A percentile compares a stretch with the other conserved stretches of the same genome.
phyloP scores from a whole-genome alignment of 2,329 filamentous ascomycete genomes.

The Ceratocystis eucalypticola region DNA sequence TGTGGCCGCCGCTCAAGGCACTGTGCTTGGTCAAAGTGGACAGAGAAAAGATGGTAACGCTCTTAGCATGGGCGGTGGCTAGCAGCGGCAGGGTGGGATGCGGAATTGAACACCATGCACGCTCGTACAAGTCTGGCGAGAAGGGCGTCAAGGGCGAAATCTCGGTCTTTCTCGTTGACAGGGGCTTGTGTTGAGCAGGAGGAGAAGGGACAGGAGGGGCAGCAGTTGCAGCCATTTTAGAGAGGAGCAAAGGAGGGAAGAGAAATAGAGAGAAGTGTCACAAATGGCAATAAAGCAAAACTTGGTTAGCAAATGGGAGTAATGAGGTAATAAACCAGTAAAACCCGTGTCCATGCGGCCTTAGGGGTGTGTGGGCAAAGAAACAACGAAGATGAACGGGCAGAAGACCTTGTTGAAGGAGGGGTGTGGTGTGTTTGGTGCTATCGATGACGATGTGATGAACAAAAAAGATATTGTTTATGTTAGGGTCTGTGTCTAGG shows the following conservation, averaged over 20 bases:
- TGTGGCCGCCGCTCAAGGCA: slow-evolving; percentile 73
- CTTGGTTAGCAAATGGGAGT: neutral
- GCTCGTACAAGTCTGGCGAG: slow-evolving; percentile 47
- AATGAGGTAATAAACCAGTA: neutral
- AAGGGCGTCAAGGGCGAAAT: slow-evolving; percentile 38
- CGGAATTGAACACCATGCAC: slow-evolving; percentile 74
- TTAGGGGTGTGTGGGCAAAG: neutral
- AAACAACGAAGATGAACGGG: neutral
- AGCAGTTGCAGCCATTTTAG: slow-evolving; percentile 6
- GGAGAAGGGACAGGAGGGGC: neutral
- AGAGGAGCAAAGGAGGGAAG: neutral
- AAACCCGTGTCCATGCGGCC: neutral
- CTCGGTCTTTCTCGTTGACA: slow-evolving; percentile 17
- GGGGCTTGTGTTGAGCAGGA: neutral
- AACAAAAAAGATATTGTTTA: neutral
- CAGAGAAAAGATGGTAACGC: slow-evolving; percentile 80
- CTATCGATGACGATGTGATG: neutral
- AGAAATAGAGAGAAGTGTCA: neutral
- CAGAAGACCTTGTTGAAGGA: neutral
- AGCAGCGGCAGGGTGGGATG: slow-evolving; percentile 80
- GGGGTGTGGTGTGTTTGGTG: neutral
- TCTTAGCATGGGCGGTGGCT: slow-evolving; percentile 77
- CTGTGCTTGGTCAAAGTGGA: slow-evolving; percentile 66
- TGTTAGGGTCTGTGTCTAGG: neutral
- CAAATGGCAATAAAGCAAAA: neutral